Evolutionary conservation across 1,284 basidiomycete genomes (phyloP).

Genomic region (Mycosarcoma maydis): DNA sequence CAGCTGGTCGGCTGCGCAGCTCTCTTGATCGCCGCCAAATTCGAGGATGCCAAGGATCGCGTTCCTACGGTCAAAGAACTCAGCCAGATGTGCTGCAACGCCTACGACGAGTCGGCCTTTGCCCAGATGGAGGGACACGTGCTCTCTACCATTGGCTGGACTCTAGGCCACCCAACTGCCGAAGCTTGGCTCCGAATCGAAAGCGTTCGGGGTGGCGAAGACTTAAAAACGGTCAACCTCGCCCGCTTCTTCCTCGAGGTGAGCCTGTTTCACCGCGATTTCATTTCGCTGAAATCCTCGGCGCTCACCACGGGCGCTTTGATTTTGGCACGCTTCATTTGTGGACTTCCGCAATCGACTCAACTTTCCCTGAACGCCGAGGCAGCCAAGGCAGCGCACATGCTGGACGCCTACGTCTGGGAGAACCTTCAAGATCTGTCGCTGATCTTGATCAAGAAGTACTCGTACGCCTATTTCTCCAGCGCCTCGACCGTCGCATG

Average conservation of each 20-base stretch:
- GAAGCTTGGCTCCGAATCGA: conserved; percentile 89
- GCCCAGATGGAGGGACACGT: conserved; percentile 83
- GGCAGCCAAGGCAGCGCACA: conserved; percentile 71
- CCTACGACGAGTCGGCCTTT: conserved; percentile 95
- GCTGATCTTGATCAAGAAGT: conserved; percentile 94
- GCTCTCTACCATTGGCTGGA: conserved; percentile 94
- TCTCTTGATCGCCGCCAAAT: conserved; percentile 98
- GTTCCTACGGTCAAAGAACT: conserved; percentile 95
- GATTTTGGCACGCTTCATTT: conserved; percentile 86
- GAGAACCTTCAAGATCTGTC: conserved; percentile 89
- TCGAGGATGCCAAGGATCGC: conserved; percentile 98
- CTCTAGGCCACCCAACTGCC: conserved; percentile 94
- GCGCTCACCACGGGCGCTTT: conserved; percentile 87
- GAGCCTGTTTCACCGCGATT: conserved; percentile 95
- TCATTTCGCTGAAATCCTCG: conserved; percentile 84
- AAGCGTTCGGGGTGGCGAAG: conserved; percentile 72
- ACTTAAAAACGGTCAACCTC: conserved; percentile 87
- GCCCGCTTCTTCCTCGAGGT: conserved; percentile 98
- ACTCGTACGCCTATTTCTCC: conserved; percentile 92
- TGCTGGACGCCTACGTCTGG: conserved; percentile 84
- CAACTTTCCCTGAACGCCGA: conserved; percentile 38
- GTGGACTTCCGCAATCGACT: conserved; percentile 32
- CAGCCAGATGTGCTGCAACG: conserved; percentile 90
- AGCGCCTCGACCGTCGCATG: conserved; percentile 90
- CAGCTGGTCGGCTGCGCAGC: conserved; percentile 98